These are phyloP conservation scores for Coelastrella sp. DNA, from an alignment of 139 green algal genomes.

Conservation along the genomic window DNA sequence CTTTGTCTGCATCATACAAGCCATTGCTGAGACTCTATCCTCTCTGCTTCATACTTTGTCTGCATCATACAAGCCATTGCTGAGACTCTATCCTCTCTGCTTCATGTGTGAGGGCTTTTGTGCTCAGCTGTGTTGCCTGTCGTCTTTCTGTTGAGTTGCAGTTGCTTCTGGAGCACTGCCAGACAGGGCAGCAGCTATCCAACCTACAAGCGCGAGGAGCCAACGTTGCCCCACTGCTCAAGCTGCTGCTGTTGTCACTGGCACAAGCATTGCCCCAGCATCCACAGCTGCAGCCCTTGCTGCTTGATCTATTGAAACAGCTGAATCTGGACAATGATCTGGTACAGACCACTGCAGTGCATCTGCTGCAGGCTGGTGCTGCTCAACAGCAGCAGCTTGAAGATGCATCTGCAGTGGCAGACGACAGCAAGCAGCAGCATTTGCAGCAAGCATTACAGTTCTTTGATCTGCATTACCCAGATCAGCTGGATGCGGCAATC, in stretches of 20 bases:
- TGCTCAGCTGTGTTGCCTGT: slow-evolving; percentile 5
- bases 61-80: not conserved
- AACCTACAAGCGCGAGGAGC: slow-evolving; percentile 50
- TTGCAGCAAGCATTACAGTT: slow-evolving; percentile 43
- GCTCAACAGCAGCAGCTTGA: slow-evolving; percentile 25
- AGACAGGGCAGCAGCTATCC: slow-evolving; percentile 52
- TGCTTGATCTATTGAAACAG: slow-evolving; percentile 32
- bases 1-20: not conserved
- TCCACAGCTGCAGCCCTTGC: slow-evolving; percentile 31
- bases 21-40: not conserved
- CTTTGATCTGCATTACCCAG: slow-evolving; percentile 66
- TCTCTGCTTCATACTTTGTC: slow-evolving; percentile 2
- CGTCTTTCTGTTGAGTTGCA: slow-evolving; percentile 1
- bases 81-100: not conserved
- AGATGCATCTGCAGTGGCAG: not conserved
- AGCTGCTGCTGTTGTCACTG: slow-evolving; percentile 50
- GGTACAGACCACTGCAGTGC: slow-evolving; percentile 9
- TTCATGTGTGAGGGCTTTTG: not conserved
- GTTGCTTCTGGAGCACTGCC: slow-evolving; percentile 24
- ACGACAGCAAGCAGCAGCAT: not conserved
- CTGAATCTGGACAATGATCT: slow-evolving; percentile 51
- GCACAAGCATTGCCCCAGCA: not conserved
- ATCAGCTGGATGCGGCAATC: slow-evolving; percentile 59
- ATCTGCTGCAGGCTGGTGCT: slow-evolving; percentile 41
- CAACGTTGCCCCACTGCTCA: slow-evolving; percentile 45